A percentile compares a stretch with the other conserved stretches of the same genome.
These are phyloP conservation scores for Teratosphaeria nubilosa DNA, from an alignment of 2,329 filamentous ascomycete species.

Conservation along the genomic window DNA sequence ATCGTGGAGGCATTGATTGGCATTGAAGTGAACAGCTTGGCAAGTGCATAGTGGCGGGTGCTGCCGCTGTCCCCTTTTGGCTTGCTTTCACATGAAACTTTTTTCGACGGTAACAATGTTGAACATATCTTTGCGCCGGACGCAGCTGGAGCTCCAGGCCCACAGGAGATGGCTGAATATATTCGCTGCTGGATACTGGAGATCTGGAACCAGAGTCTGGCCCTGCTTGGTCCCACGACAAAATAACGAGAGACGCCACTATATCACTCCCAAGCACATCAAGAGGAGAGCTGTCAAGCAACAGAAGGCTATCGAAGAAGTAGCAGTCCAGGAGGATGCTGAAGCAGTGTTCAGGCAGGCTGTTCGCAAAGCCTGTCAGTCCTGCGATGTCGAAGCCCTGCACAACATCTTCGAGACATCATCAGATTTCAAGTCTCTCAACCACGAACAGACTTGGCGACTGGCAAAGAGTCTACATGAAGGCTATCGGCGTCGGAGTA, in stretches of 20 bases:
- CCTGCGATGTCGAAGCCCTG: slow-evolving; percentile 8
- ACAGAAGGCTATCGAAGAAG: not conserved
- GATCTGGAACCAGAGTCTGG: not conserved
- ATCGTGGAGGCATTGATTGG: not conserved
- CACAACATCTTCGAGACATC: slow-evolving; percentile 12
- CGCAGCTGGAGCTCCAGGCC: slow-evolving; percentile 12
- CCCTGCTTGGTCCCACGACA: not conserved
- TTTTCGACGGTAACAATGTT: slow-evolving; percentile 7
- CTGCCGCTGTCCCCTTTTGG: not conserved
- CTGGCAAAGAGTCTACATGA: slow-evolving; percentile 5
- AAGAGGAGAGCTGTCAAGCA: not conserved
- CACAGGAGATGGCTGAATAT: slow-evolving; percentile 3
- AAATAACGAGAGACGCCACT: not conserved
- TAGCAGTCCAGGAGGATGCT: not conserved
- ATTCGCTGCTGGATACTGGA: not conserved
- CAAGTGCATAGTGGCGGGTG: not conserved
- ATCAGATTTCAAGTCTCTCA: slow-evolving; percentile 8
- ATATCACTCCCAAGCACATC: not conserved
- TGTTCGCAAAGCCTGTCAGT: not conserved
- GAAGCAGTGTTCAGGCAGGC: not conserved
- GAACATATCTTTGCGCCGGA: slow-evolving; percentile 7
- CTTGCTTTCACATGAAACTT: not conserved
- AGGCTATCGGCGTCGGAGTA: slow-evolving; percentile 1
- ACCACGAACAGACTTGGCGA: not conserved
- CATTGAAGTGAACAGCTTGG: not conserved